Conservation (phyloP, 2,329 filamentous ascomycete genomes). For the Cyanodermella asteris region DNA sequence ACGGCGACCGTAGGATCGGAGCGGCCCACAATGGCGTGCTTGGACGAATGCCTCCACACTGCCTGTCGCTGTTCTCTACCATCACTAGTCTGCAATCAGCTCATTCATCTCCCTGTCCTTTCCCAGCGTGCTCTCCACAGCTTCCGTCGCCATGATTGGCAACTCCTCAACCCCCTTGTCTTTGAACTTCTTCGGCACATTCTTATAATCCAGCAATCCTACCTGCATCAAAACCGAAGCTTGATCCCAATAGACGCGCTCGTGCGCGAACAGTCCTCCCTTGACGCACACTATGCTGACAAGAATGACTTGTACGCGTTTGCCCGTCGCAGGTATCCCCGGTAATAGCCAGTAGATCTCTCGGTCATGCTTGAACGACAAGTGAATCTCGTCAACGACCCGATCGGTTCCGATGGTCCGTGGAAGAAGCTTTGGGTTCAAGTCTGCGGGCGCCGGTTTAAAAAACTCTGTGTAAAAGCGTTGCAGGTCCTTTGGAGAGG, state of each 20-base stretch:
- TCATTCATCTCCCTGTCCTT: slow-evolving; percentile 14
- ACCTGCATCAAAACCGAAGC: slow-evolving; percentile 37
- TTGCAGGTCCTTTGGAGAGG: slow-evolving; percentile 23
- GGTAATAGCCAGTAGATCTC: slow-evolving; percentile 38
- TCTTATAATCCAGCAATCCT: slow-evolving; percentile 32
- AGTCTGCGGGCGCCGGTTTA: too few species aligned
- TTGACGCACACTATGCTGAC: slow-evolving; percentile 33
- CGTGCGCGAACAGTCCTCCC: slow-evolving; percentile 27
- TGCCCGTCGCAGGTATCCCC: slow-evolving; percentile 31
- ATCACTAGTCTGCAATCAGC: slow-evolving; percentile 10
- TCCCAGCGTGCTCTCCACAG: slow-evolving; percentile 17
- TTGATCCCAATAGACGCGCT: slow-evolving; percentile 40
- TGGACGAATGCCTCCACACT: too few species aligned
- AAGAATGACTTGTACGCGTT: slow-evolving; percentile 32
- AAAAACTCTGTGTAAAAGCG: slow-evolving; percentile 37
- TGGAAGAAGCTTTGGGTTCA: slow-evolving; percentile 30
- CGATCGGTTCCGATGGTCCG: slow-evolving; percentile 35
- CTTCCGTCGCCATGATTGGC: slow-evolving; percentile 19
- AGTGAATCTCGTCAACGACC: slow-evolving; percentile 35
- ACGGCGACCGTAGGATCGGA: too few species aligned
- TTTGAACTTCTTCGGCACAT: slow-evolving; percentile 28
- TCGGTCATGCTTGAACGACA: slow-evolving; percentile 31
- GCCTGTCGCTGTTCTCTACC: too few species aligned
- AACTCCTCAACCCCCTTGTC: slow-evolving; percentile 17
- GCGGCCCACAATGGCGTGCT: too few species aligned